Evolutionary conservation across 2,329 filamentous ascomycete species (phyloP).

Genomic region (Cercospora zeina): DNA sequence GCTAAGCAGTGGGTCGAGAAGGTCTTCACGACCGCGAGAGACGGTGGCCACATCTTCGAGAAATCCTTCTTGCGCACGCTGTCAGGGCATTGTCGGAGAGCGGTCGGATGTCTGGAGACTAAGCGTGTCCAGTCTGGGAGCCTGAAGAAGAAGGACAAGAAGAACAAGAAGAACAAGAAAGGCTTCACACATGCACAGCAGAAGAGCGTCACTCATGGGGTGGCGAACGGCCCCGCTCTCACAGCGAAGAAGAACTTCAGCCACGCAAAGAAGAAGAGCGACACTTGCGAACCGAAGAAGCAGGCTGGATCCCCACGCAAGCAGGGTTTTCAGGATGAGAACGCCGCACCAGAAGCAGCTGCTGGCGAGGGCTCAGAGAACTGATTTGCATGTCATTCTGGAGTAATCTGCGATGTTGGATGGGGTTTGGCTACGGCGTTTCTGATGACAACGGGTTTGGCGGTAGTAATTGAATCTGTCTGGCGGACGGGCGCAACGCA

Average conservation of each 20-base stretch:
- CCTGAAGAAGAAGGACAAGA: background rate
- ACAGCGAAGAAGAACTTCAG: background rate
- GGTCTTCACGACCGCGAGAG: constrained; percentile 6
- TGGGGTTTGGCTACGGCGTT: constrained; percentile 1
- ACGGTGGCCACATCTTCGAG: constrained; percentile 1
- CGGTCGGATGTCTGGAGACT: background rate
- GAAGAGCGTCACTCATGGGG: background rate
- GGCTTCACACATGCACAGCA: background rate
- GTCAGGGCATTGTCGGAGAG: background rate
- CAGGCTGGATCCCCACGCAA: background rate
- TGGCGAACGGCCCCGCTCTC: background rate
- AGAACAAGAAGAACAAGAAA: constrained; percentile 11
- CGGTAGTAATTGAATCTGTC: constrained; percentile 3
- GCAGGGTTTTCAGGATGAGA: constrained; percentile 7
- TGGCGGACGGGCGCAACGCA: constrained; percentile 7
- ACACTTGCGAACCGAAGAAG: constrained; percentile 7
- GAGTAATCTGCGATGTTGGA: background rate
- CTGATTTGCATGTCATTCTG: background rate
- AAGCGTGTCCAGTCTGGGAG: background rate
- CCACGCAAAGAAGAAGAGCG: background rate
- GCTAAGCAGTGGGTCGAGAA: constrained; percentile 21
- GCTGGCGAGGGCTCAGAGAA: background rate
- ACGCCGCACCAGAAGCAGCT: background rate
- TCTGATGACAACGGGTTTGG: constrained; percentile 14
- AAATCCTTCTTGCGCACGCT: constrained; percentile 2